phyloP scores from a whole-genome alignment of 257 asterid species.

The Solanum pinnatisectum region DNA sequence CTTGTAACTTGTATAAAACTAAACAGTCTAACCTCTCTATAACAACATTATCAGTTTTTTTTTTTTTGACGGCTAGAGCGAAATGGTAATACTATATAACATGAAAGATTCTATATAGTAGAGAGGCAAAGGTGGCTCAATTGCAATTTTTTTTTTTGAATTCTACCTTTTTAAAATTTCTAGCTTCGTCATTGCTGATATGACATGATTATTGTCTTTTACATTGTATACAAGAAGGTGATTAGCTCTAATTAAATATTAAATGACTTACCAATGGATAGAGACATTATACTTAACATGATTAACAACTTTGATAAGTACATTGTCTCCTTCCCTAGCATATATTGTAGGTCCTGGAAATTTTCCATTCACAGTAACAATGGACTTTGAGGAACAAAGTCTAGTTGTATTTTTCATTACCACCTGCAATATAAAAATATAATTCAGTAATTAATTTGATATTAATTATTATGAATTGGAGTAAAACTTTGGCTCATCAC shows the following conservation, averaged over 20 bases:
- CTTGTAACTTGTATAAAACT: background rate
- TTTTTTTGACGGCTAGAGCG: background rate
- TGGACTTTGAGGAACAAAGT: slow-evolving; percentile 57
- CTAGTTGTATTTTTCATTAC: slow-evolving; percentile 52
- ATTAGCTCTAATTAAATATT: background rate
- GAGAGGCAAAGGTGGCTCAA: background rate
- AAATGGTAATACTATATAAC: background rate
- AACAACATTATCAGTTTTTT: background rate
- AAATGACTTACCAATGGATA: slow-evolving; percentile 58
- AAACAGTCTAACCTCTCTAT: background rate
- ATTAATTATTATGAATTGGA: background rate
- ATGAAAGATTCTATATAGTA: background rate
- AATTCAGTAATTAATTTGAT: background rate
- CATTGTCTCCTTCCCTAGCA: slow-evolving; percentile 73
- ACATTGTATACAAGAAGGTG: background rate
- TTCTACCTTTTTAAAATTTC: background rate
- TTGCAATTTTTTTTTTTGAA: background rate
- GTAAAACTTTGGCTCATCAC: background rate
- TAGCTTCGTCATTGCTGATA: background rate
- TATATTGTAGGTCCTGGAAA: slow-evolving; percentile 86
- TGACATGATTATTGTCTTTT: background rate
- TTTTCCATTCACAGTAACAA: slow-evolving; percentile 64
- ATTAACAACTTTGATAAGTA: slow-evolving; percentile 64
- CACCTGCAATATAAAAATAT: slow-evolving; percentile 33
- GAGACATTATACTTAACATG: slow-evolving; percentile 79